Percentiles rank a stretch among this genome's conserved stretches.
Conservation (phyloP, 106 monocot genomes). For the Ottelia alismoides region DNA sequence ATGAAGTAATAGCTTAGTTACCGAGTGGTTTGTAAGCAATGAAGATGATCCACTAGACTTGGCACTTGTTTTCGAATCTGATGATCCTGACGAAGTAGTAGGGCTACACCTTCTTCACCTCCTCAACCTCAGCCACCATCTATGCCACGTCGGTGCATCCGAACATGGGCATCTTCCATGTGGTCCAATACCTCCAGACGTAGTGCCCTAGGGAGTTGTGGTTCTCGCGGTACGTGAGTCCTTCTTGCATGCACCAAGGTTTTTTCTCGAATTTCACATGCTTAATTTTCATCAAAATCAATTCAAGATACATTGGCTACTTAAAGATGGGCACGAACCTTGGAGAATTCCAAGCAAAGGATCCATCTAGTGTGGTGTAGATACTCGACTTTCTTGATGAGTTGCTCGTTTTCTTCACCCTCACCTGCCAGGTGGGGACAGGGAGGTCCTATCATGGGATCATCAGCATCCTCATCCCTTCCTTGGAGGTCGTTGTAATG, state of each 20-base stretch:
- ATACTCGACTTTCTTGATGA: conserved; percentile 17
- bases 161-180: conserved; percentile 25
- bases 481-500: too few species aligned
- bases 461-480: conserved; percentile 11
- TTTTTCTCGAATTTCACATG: background rate
- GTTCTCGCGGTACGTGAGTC: conserved; percentile 10
- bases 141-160: conserved; percentile 16
- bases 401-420: too few species aligned
- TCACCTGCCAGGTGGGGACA: too few species aligned
- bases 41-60: conserved; percentile 21
- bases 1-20: too few species aligned
- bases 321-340: background rate
- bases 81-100: conserved; percentile 15
- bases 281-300: background rate
- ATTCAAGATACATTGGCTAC: background rate
- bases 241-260: background rate
- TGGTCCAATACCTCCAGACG: conserved; percentile 18
- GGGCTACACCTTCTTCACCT: conserved; percentile 22
- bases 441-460: conserved; percentile 10
- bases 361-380: conserved; percentile 11
- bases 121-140: conserved; percentile 15
- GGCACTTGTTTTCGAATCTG: conserved; percentile 22
- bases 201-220: conserved; percentile 13
- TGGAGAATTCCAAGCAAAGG: conserved; percentile 14
- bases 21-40: conserved; percentile 12